Evolutionary conservation across 192 early-diverging fungal species (phyloP), one percentile per base, ranked within the genome.

Genomic region (Martensiomyces pterosporus): DNA sequence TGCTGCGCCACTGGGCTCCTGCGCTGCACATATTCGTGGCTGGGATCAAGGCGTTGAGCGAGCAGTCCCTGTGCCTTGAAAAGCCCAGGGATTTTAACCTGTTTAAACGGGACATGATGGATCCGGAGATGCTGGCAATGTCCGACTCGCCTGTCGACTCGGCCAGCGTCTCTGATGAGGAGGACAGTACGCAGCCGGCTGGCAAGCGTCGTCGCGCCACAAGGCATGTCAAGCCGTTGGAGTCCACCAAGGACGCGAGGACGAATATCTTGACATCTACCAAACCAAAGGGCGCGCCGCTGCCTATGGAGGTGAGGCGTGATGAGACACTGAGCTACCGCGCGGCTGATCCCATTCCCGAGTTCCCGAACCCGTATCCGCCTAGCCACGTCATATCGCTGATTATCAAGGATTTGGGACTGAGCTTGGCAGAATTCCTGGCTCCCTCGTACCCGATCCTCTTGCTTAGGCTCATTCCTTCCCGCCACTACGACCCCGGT

Each of bases 301-400:
- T 17, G 33, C 33, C 37, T 21, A 46, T 51, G 15, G 39, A 39
- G 7, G 51, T 67, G 14, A 52, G 43, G 47, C 56, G 64, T 7
- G 64, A 60, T 33, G 64, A 67, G 40, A 67, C 64, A n/a, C 32
- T 67, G 36, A 60, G 64, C 24, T 60, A 67, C 24, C 39, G 43
- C n/a, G 64, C 64, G 2, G 57, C 57, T 2, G 57, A 67, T 13
- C 53, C 57, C 8, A 53, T 68, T 16, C 53, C 66, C 32, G 66
- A 61, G 48, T 57, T 68, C 40, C 58, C 66, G 29, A 71, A 71
- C 39, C 67, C 67, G 44, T 69, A 57, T 41, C 65, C 65, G 24
- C 43, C 21, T 15, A 50, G 47, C 17, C 59, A 69, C 21, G 39
- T 69, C 18, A 58, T 71, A 9, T 52, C 55, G 39, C 50, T 55